phyloP scores from a whole-genome alignment of 345 rosid species.

The Noccaea bulbosa region DNA sequence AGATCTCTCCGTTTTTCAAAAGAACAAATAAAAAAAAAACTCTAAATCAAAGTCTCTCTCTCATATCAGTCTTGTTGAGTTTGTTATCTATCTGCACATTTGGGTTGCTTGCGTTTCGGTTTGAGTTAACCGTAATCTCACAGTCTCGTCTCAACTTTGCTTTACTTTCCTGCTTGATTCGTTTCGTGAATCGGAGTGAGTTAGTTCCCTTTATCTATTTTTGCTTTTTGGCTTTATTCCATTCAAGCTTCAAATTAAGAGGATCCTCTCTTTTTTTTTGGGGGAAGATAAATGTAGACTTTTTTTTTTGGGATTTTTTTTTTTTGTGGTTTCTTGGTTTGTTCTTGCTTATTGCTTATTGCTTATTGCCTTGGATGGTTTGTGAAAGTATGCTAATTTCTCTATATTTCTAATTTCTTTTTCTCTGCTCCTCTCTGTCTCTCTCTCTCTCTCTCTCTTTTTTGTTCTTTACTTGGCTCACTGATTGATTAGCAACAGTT shows the following conservation, averaged over 20 bases:
- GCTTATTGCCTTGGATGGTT: conserved; percentile 29
- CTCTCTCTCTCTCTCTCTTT: background rate
- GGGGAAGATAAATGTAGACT: background rate
- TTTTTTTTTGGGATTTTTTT: too few species aligned
- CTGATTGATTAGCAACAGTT: conserved; percentile 35
- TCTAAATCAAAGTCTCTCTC: conserved; percentile 13
- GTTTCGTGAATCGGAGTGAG: conserved; percentile 43
- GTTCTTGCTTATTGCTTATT: conserved; percentile 26
- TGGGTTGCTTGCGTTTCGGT: background rate
- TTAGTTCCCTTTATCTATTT: background rate
- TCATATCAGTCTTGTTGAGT: background rate
- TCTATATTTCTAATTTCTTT: background rate
- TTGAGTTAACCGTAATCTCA: conserved; percentile 25
- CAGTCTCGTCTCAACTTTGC: conserved; percentile 7
- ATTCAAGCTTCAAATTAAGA: conserved; percentile 4
- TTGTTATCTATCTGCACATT: conserved; percentile 22
- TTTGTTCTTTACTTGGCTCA: background rate
- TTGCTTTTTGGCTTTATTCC: conserved; percentile 28
- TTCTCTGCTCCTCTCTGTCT: background rate
- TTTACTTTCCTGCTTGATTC: conserved; percentile 35
- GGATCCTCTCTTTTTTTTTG: background rate
- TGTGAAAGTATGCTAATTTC: conserved; percentile 10
- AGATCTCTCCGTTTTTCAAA: conserved; percentile 30
- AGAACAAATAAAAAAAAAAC: background rate
- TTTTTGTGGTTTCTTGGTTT: conserved; percentile 25